Conservation (phyloP, 352 stramenopile species). For the Globisporangium parvum region DNA sequence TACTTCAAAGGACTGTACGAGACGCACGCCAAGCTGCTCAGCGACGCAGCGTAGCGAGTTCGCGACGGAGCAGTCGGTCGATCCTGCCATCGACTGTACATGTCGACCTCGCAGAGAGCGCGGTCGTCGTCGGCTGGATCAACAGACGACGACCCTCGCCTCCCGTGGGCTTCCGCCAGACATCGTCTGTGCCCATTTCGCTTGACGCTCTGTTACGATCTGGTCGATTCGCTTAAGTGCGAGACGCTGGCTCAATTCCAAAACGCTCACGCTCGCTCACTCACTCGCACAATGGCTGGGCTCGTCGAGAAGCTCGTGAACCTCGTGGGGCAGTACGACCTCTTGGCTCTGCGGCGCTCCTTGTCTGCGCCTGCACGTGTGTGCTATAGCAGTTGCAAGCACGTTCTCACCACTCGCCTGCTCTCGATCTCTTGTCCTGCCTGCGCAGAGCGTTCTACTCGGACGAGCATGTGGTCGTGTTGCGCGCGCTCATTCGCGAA, state of each 20-base stretch:
- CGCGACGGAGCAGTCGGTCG: no score
- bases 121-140: no score
- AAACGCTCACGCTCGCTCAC: neutral
- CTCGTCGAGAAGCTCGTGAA: constrained; percentile 87
- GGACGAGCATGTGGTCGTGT: constrained; percentile 84
- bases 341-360: no score
- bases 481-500: constrained; percentile 78
- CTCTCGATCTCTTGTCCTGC: neutral
- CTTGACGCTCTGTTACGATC: no score
- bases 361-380: neutral
- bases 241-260: neutral
- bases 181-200: no score
- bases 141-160: no score
- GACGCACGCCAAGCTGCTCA: constrained; percentile 39
- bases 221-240: no score
- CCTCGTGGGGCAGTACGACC: constrained; percentile 60
- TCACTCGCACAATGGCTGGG: constrained; percentile 42
- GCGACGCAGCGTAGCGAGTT: constrained; percentile 2
- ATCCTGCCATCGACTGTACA: no score
- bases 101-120: no score
- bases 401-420: neutral
- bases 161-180: no score
- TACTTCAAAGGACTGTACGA: constrained; percentile 85
- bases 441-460: constrained; percentile 76
- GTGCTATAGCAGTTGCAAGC: neutral